Evolutionary conservation across 2,329 filamentous ascomycete genomes (phyloP).

Genomic region (Diaporthe ampelina): DNA sequence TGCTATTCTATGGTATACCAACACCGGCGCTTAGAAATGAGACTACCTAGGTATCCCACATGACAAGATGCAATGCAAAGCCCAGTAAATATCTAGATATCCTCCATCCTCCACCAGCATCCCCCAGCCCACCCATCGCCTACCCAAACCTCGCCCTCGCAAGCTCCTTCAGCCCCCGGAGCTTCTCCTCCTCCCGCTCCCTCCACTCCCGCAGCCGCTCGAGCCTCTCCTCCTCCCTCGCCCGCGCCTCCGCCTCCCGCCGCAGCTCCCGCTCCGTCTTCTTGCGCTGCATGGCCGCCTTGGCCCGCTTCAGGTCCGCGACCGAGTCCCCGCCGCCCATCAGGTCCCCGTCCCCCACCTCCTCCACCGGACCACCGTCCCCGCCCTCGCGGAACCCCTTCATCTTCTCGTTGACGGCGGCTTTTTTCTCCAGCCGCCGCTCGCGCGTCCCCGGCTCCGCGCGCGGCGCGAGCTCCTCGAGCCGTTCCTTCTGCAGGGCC

Average conservation of each 20-base stretch:
- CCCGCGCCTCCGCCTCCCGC: slow-evolving; percentile 83
- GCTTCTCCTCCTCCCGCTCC: slow-evolving; percentile 85
- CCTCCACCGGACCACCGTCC: slow-evolving; percentile 58
- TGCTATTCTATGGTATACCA: not conserved
- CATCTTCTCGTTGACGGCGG: slow-evolving; percentile 79
- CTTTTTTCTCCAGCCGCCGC: slow-evolving; percentile 87
- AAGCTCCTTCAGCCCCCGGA: slow-evolving; percentile 83
- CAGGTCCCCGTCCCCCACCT: slow-evolving; percentile 80
- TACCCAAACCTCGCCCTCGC: slow-evolving; percentile 84
- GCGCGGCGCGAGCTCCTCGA: slow-evolving; percentile 86
- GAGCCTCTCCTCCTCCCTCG: slow-evolving; percentile 83
- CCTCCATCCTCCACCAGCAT: too few relatives aligned
- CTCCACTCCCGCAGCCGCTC: slow-evolving; percentile 78
- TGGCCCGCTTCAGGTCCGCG: slow-evolving; percentile 77
- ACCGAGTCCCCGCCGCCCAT: slow-evolving; percentile 79
- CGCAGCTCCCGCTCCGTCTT: slow-evolving; percentile 88
- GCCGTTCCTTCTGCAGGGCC: slow-evolving; percentile 74
- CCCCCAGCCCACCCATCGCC: not conserved
- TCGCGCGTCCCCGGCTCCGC: slow-evolving; percentile 88
- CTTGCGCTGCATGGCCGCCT: slow-evolving; percentile 75
- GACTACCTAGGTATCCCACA: too few relatives aligned
- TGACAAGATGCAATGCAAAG: too few relatives aligned
- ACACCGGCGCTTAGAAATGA: not conserved
- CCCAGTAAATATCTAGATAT: too few relatives aligned
- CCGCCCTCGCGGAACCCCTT: slow-evolving; percentile 77